phyloP scores from a whole-genome alignment of 2,329 filamentous ascomycete species.

The Colletotrichum falcatum region DNA sequence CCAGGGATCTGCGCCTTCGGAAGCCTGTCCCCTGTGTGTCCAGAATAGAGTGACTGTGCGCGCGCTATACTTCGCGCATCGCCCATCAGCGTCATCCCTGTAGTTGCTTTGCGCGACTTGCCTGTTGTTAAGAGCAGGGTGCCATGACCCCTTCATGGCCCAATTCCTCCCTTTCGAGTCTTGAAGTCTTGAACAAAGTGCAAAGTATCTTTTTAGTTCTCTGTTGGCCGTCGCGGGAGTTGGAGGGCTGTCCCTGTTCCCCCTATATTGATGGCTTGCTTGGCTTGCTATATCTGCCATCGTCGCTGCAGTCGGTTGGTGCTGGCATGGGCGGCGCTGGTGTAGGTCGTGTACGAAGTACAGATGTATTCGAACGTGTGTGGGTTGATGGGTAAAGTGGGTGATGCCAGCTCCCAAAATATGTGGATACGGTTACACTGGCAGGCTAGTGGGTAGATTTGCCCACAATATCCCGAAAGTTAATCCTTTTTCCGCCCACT shows the following conservation, averaged over 20 bases:
- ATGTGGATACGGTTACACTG: constrained; percentile 15
- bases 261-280: constrained; percentile 6
- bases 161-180: constrained; percentile 18
- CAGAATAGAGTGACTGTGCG: constrained; percentile 28
- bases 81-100: constrained; percentile 20
- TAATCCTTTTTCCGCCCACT: constrained; percentile 11
- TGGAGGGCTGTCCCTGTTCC: not conserved
- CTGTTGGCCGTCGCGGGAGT: not conserved
- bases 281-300: constrained; percentile 3
- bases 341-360: no score
- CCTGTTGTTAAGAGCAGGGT: constrained; percentile 9
- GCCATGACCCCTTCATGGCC: constrained; percentile 23
- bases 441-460: constrained; percentile 25
- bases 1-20: constrained; percentile 22
- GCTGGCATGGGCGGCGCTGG: constrained; percentile 18
- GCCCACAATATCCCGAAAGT: constrained; percentile 9
- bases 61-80: not conserved
- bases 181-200: constrained; percentile 28
- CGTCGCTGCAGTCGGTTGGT: constrained; percentile 17
- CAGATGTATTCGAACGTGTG: no score
- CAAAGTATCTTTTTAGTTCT: not conserved
- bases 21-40: constrained; percentile 28
- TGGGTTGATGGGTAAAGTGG: constrained; percentile 29
- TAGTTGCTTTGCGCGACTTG: not conserved
- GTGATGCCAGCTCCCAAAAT: constrained; percentile 27